These are phyloP conservation scores for Aspergillus sp. DNA, from an alignment of 2,329 filamentous ascomycete genomes.

Conservation along the genomic window DNA sequence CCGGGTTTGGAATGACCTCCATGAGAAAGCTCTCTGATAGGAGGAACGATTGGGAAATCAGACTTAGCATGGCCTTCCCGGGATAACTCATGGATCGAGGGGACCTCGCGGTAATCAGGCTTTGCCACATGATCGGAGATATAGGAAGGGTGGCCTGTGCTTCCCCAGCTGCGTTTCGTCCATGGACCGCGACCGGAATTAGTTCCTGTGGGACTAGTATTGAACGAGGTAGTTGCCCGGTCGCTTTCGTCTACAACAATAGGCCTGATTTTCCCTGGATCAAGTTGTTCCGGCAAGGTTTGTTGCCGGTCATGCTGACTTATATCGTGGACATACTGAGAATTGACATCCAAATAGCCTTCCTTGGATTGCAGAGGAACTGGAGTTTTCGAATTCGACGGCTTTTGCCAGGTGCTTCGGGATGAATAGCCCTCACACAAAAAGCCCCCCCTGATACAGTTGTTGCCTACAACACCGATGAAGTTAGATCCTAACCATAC, in stretches of 20 bases:
- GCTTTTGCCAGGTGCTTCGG: slow-evolving; percentile 75
- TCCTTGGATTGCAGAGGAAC: slow-evolving; percentile 85
- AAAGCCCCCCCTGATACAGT: slow-evolving; percentile 88
- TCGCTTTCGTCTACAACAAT: slow-evolving; percentile 51
- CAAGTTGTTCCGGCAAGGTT: slow-evolving; percentile 36
- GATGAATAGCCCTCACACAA: slow-evolving; percentile 88
- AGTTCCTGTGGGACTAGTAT: slow-evolving; percentile 42
- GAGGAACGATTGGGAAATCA: slow-evolving; percentile 44
- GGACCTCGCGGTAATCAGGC: slow-evolving; percentile 43
- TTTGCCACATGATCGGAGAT: slow-evolving; percentile 42
- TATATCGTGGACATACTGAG: slow-evolving; percentile 42
- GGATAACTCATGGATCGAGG: slow-evolving; percentile 43
- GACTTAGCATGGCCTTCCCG: slow-evolving; percentile 39
- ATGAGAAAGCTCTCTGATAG: slow-evolving; percentile 44
- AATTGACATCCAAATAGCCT: slow-evolving; percentile 46
- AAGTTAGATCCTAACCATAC: neutral
- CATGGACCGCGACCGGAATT: slow-evolving; percentile 39
- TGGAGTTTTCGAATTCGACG: slow-evolving; percentile 66
- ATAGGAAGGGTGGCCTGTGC: slow-evolving; percentile 39
- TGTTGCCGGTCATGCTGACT: slow-evolving; percentile 44
- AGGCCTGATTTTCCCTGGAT: slow-evolving; percentile 50
- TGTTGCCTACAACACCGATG: slow-evolving; percentile 62
- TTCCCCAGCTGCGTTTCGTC: slow-evolving; percentile 44
- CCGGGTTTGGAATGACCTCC: slow-evolving; percentile 36
- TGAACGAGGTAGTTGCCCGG: slow-evolving; percentile 39